Conservation (phyloP, 2,329 filamentous ascomycete species). For the Aspergillus sp. region DNA sequence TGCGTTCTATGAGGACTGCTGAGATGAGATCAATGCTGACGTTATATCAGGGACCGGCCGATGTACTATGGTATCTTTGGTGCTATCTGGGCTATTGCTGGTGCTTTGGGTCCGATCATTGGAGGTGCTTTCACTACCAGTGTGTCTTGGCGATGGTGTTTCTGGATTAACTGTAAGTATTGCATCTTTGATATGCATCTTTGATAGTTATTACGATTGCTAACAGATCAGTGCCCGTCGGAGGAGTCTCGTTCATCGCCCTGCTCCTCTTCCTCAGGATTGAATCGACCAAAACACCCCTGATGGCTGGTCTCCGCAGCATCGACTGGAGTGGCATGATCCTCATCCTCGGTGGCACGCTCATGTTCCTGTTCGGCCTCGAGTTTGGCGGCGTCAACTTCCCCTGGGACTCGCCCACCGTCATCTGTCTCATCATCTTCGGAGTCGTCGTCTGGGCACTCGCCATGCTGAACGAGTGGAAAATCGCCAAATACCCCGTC, state of each 20-base stretch:
- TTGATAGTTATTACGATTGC: neutral
- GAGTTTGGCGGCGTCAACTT: constrained; percentile 74
- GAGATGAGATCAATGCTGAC: neutral
- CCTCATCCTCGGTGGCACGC: constrained; percentile 67
- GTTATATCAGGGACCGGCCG: constrained; percentile 43
- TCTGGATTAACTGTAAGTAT: constrained; percentile 53
- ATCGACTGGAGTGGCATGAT: constrained; percentile 63
- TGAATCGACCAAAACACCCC: constrained; percentile 56
- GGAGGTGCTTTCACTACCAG: constrained; percentile 57
- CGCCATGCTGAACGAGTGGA: constrained; percentile 70
- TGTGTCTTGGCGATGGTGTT: constrained; percentile 58
- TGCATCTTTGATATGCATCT: neutral
- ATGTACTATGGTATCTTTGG: constrained; percentile 61
- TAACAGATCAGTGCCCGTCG: constrained; percentile 47
- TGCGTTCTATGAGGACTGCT: constrained; percentile 16
- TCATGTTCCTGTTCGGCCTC: constrained; percentile 82
- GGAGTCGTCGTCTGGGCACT: constrained; percentile 59
- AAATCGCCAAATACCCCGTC: constrained; percentile 69
- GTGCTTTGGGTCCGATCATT: constrained; percentile 56
- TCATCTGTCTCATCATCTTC: constrained; percentile 74
- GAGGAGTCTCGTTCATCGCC: constrained; percentile 55
- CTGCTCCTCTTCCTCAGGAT: constrained; percentile 58
- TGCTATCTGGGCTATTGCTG: constrained; percentile 58
- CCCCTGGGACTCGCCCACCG: constrained; percentile 70
- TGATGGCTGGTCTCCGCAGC: constrained; percentile 53